A percentile compares a stretch with the other conserved stretches of the same genome.
Evolutionary conservation across 1,284 basidiomycete genomes (phyloP).

Genomic region (Trametes hirsuta): DNA sequence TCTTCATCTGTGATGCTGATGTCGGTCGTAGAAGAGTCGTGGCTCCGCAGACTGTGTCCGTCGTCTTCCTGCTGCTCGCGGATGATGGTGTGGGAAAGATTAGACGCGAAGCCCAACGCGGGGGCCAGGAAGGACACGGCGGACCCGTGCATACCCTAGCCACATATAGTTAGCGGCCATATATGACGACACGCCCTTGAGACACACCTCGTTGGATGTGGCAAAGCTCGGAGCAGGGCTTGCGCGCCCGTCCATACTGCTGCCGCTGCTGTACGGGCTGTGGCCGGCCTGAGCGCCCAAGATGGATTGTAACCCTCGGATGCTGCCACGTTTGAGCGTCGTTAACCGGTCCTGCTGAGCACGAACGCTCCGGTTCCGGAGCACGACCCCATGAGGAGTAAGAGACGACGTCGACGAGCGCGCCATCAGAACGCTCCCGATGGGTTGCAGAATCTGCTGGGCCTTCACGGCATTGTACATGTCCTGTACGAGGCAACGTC

Average conservation of each 20-base stretch:
- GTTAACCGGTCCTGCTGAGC: slow-evolving; percentile 66
- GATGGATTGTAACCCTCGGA: slow-evolving; percentile 83
- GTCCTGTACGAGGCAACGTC: slow-evolving; percentile 56
- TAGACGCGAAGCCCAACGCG: slow-evolving; percentile 93
- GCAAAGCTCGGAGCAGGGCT: slow-evolving; percentile 90
- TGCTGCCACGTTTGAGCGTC: slow-evolving; percentile 87
- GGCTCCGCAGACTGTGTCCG: slow-evolving; percentile 67
- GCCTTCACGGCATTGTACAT: slow-evolving; percentile 92
- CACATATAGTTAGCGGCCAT: slow-evolving; percentile 3
- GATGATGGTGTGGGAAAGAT: slow-evolving; percentile 95
- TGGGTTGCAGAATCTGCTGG: slow-evolving; percentile 89
- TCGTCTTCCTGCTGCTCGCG: slow-evolving; percentile 94
- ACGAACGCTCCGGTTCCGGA: slow-evolving; percentile 72
- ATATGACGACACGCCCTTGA: not conserved
- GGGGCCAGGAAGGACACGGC: slow-evolving; percentile 66
- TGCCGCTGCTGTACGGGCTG: slow-evolving; percentile 81
- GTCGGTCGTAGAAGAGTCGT: slow-evolving; percentile 58
- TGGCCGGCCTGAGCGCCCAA: slow-evolving; percentile 58
- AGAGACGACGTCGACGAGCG: slow-evolving; percentile 58
- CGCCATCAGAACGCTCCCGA: slow-evolving; percentile 44
- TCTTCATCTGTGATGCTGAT: slow-evolving; percentile 93
- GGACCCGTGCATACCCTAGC: slow-evolving; percentile 40
- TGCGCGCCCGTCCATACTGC: slow-evolving; percentile 80
- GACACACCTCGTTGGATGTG: slow-evolving; percentile 79
- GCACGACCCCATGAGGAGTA: slow-evolving; percentile 50